phyloP scores from a whole-genome alignment of 768 basidiomycete genomes.

The Dendrothele bispora region DNA sequence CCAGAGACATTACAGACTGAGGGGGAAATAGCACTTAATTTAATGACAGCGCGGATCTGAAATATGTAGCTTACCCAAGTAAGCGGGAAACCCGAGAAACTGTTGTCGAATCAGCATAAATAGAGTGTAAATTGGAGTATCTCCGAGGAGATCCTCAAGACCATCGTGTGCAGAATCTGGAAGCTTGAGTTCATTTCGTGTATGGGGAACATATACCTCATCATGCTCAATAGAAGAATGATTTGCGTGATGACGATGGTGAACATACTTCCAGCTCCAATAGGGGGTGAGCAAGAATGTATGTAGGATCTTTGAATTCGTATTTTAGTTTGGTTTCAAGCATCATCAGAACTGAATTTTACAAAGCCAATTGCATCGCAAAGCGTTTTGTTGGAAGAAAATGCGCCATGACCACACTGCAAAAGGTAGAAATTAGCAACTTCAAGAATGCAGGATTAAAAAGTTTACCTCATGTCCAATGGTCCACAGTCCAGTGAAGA shows the following conservation, averaged over 20 bases:
- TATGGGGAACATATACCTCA: conserved; percentile 63
- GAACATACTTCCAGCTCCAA: conserved; percentile 20
- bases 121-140: conserved; percentile 61
- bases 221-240: conserved; percentile 37
- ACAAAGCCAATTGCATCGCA: conserved; percentile 54
- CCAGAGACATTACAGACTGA: conserved; percentile 35
- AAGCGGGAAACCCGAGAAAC: conserved; percentile 59
- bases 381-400: conserved; percentile 45
- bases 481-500: conserved; percentile 57
- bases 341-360: conserved; percentile 15
- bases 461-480: conserved; percentile 54
- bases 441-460: neutral
- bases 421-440: neutral
- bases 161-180: conserved; percentile 34
- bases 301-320: conserved; percentile 12
- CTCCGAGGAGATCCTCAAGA: conserved; percentile 54
- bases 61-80: conserved; percentile 45
- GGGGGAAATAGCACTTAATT: conserved; percentile 14
- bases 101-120: conserved; percentile 58
- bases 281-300: conserved; percentile 16
- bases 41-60: conserved; percentile 16
- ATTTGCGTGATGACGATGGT: conserved; percentile 24
- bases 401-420: conserved; percentile 59
- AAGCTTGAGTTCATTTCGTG: conserved; percentile 53
- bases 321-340: neutral